phyloP scores from a whole-genome alignment of 371 early-diverging fungal species.

The Mycotypha africana region DNA sequence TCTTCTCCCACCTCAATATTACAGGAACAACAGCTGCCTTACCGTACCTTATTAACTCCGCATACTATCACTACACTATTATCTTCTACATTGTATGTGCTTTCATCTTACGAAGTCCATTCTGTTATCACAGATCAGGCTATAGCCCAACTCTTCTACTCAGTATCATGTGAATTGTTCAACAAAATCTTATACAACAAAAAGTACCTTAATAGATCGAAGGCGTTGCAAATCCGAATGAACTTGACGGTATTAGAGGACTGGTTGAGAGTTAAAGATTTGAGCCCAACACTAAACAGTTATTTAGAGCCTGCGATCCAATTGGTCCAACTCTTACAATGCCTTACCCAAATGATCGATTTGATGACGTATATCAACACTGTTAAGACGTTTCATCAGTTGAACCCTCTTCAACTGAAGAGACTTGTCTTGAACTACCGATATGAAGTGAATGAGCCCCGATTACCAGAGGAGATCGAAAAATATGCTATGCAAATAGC shows the following conservation, averaged over 20 bases:
- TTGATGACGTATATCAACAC: conserved; percentile 70
- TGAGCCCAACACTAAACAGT: conserved; percentile 29
- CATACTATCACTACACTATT: conserved; percentile 58
- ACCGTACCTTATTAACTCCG: conserved; percentile 38
- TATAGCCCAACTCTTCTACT: conserved; percentile 70
- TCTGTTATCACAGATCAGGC: conserved; percentile 66
- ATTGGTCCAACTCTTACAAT: conserved; percentile 77
- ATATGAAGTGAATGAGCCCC: conserved; percentile 79
- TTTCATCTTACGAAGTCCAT: conserved; percentile 63
- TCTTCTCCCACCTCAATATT: background rate
- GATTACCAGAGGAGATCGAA: conserved; percentile 64
- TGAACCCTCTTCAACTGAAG: conserved; percentile 71
- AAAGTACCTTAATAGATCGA: conserved; percentile 70
- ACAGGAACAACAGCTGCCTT: background rate
- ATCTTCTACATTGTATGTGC: conserved; percentile 50
- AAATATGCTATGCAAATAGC: conserved; percentile 67
- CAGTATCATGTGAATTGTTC: conserved; percentile 70
- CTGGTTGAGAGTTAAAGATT: conserved; percentile 66
- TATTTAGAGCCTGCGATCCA: conserved; percentile 69
- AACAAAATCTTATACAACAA: conserved; percentile 75
- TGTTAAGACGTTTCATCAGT: conserved; percentile 52
- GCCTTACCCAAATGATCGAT: conserved; percentile 64
- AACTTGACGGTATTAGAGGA: conserved; percentile 78
- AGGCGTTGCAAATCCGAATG: conserved; percentile 81
- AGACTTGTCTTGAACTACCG: conserved; percentile 70